Evolutionary conservation across 2,329 filamentous ascomycete genomes (phyloP), one percentile per base, ranked within the genome.

Genomic region (Eutypella sp.): DNA sequence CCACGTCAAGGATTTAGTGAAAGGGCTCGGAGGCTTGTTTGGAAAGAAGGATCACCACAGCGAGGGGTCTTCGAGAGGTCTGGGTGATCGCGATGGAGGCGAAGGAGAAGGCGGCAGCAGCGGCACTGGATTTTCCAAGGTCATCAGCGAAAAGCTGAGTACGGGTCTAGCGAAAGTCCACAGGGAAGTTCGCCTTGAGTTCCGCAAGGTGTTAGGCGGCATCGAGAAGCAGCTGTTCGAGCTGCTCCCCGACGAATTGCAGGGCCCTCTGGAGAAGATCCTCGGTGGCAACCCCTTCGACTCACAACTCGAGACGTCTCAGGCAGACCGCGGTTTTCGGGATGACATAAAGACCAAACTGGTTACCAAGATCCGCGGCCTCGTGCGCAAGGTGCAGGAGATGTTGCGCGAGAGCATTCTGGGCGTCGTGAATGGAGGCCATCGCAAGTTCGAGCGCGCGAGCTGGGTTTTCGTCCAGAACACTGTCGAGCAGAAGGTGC

Each of bases 191-290:
- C 67, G 70, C 11, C 61, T 73, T 9, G 70, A 73, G 51, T 73
- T 73, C 60, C 70, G 70, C 51, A 70, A 61, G 50, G 52, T 71
- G 2, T 61, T 73, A 0, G 70, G 69, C 34, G 59, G 47, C 4
- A 73, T 73, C 24, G 70, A 73, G 57, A 72, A 71, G 58, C 56
- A 69, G 49, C 63, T 73, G 1, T 73, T 73, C 25, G 70, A 73
- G 55, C 51, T 69, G 11, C 62, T 73, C 0, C 70, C 70, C 1
- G 69, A 72, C 40, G 49, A 66, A 40, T 64, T 73, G 47, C 69
- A 73, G 49, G 57, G 65, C 0, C 68, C 70, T 0, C 63, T 73
- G 0, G 70, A 73, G 53, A 72, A 68, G 59, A 70, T 73, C 9
- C 64, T 73, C 0, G 70, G 70, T 0, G 70, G 70, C 3, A 73